phyloP scores from a whole-genome alignment of 805 yeast species.

The Cyberlindnera xylosilytica region DNA sequence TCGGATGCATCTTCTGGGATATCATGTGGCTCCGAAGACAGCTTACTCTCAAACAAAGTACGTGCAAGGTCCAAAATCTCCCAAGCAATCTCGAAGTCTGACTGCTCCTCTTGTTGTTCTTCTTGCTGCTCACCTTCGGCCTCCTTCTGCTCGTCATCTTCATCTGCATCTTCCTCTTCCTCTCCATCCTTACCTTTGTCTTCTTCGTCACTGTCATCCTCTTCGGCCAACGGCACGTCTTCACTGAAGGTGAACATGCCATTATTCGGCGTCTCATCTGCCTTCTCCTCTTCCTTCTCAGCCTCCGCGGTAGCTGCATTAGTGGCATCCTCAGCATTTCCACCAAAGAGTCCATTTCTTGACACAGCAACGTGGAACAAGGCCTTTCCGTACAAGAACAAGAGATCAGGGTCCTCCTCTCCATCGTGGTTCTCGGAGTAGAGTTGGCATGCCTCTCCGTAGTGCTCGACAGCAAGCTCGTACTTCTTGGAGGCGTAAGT shows the following conservation, averaged over 20 bases:
- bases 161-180: slow-evolving; percentile 24
- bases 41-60: slow-evolving; percentile 46
- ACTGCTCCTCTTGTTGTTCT: slow-evolving; percentile 44
- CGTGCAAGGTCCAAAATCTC: slow-evolving; percentile 79
- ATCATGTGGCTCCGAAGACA: slow-evolving; percentile 21
- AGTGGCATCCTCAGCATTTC: slow-evolving; percentile 27
- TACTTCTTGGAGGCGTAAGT: slow-evolving; percentile 61
- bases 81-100: slow-evolving; percentile 87
- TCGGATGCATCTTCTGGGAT: slow-evolving; percentile 15
- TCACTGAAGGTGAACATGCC: slow-evolving; percentile 36
- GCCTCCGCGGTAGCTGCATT: slow-evolving; percentile 21
- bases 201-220: slow-evolving; percentile 24
- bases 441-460: slow-evolving; percentile 69
- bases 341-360: slow-evolving; percentile 75
- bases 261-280: slow-evolving; percentile 27
- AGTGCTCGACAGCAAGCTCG: slow-evolving; percentile 65
- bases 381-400: slow-evolving; percentile 76
- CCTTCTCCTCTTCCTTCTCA: slow-evolving; percentile 16
- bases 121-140: slow-evolving; percentile 21
- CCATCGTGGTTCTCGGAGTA: slow-evolving; percentile 42
- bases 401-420: slow-evolving; percentile 70
- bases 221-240: slow-evolving; percentile 36
- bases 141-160: slow-evolving; percentile 25
- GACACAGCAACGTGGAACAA: slow-evolving; percentile 73
- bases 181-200: slow-evolving; percentile 9